Evolutionary conservation across 176 grass and related monocot species (phyloP), one percentile per base, ranked within the genome.

Genomic region (Triticum urartu): DNA sequence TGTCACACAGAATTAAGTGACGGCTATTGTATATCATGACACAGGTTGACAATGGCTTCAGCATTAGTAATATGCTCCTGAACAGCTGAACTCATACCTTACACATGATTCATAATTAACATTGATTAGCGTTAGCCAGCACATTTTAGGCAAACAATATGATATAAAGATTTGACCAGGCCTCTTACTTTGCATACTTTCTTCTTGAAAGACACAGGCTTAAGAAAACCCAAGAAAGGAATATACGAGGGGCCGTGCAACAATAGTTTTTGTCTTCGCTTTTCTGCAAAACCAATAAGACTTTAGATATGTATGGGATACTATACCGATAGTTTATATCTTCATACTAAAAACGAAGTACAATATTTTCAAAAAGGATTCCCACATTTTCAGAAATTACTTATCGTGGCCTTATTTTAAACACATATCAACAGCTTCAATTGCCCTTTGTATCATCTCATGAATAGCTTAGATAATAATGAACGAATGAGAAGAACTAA

Each of bases 191-290:
- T 92, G 65, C 21, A 83, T 32, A 42, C 22, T 87, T 95, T 93
- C 75, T 88, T 93, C 91, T 79, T 92, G 56, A 92, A 92, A 75
- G 75, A 48, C 73, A 89, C 79, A 71, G 87, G 86, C 81, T 90
- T 95, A 74, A 93, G 77, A 24, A 91, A 84, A n/a, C 89, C 87
- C 77, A 92, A 75, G 69, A 98, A 92, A 86, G 91, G 83, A 71
- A 89, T 25, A 93, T 88, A 88, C 77, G 83, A 39, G 11, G 66
- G 77, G 89, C 20, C 24, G 33, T 54, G 28, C 14, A 14, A 67
- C 42, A 62, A 63, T 76, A 58, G 36, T 87, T 80, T 93, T 22
- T 76, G 50, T 79, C 83, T 98, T 78, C 38, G 72, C 42, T 90
- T 93, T 74, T 85, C 95, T 98, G 88, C 64, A 93, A 90, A 81